A percentile compares a stretch with the other conserved stretches of the same genome.
These are phyloP conservation scores for Fusarium floridanum DNA, from an alignment of 2,329 filamentous ascomycete species.

Conservation along the genomic window DNA sequence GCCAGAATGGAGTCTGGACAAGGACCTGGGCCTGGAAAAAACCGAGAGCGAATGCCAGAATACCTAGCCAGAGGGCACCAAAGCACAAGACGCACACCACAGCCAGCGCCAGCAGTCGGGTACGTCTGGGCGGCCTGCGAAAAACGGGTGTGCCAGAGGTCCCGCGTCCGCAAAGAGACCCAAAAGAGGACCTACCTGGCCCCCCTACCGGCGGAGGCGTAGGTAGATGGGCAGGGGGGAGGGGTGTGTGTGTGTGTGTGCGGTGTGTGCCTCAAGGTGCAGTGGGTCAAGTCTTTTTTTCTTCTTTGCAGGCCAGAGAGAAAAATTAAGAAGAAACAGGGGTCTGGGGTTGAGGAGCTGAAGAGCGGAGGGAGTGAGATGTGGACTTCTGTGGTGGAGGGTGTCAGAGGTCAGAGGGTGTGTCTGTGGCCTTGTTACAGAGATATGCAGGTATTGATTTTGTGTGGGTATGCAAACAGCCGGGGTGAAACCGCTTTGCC, in stretches of 20 bases:
- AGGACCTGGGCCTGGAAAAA: constrained; percentile 20
- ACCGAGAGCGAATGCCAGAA: constrained; percentile 21
- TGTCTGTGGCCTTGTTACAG: constrained; percentile 3
- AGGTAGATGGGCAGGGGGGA: constrained; percentile 1
- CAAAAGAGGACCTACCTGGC: neutral
- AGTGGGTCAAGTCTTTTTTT: constrained; percentile 14
- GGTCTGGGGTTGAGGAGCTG: constrained; percentile 38
- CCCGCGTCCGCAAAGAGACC: constrained; percentile 7
- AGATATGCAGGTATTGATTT: constrained; percentile 32
- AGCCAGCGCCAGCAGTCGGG: constrained; percentile 13
- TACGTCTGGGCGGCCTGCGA: constrained; percentile 23
- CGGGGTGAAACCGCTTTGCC: neutral
- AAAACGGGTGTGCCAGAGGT: constrained; percentile 18
- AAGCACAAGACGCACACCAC: neutral
- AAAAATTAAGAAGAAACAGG: constrained; percentile 28
- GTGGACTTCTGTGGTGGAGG: neutral
- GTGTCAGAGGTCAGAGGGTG: neutral
- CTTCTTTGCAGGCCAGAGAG: neutral
- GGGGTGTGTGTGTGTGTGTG: neutral
- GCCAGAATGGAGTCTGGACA: constrained; percentile 20
- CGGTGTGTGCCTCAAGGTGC: neutral
- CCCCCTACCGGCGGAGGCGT: neutral
- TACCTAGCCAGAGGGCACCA: constrained; percentile 1
- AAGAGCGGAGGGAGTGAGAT: constrained; percentile 38
- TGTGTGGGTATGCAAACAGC: constrained; percentile 24